phyloP scores from a whole-genome alignment of 2,329 filamentous ascomycete species.

The Xylariaceae sp. region DNA sequence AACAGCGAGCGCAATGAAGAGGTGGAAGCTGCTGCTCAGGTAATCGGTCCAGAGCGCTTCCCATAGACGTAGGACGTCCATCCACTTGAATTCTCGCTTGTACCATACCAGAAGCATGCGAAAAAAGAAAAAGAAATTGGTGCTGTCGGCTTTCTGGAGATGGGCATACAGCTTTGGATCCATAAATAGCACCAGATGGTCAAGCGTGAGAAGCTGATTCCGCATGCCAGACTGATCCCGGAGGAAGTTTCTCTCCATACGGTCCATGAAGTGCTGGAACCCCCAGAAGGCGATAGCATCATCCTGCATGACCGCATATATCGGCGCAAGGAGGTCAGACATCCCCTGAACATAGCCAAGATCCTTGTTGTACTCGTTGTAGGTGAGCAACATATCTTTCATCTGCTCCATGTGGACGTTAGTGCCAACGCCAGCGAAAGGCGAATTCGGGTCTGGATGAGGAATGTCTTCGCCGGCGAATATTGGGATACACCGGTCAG shows the following conservation, averaged over 20 bases:
- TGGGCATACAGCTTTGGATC: conserved; percentile 92
- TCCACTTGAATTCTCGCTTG: conserved; percentile 92
- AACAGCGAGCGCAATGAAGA: conserved; percentile 91
- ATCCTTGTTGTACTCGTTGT: conserved; percentile 95
- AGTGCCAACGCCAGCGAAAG: conserved; percentile 86
- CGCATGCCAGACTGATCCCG: conserved; percentile 96
- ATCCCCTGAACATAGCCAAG: conserved; percentile 98
- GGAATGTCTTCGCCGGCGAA: conserved; percentile 95
- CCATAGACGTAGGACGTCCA: conserved; percentile 82
- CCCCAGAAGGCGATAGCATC: conserved; percentile 96
- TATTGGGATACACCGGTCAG: conserved; percentile 88
- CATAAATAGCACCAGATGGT: conserved; percentile 94
- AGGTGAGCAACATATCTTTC: conserved; percentile 98
- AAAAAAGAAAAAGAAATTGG: conserved; percentile 99
- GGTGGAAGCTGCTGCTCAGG: conserved; percentile 80
- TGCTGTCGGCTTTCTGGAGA: conserved; percentile 83
- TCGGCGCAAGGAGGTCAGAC: conserved; percentile 91
- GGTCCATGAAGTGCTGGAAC: conserved; percentile 92
- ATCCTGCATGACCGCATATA: conserved; percentile 96
- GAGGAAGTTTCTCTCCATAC: conserved; percentile 96
- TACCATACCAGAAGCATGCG: conserved; percentile 98
- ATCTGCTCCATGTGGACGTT: conserved; percentile 98
- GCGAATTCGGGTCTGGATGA: conserved; percentile 91
- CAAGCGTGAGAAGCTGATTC: conserved; percentile 79
- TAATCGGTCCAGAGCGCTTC: conserved; percentile 94